These are phyloP conservation scores for Kluyveromyces dobzhanskii DNA, from an alignment of 805 yeast genomes.

Conservation along the genomic window DNA sequence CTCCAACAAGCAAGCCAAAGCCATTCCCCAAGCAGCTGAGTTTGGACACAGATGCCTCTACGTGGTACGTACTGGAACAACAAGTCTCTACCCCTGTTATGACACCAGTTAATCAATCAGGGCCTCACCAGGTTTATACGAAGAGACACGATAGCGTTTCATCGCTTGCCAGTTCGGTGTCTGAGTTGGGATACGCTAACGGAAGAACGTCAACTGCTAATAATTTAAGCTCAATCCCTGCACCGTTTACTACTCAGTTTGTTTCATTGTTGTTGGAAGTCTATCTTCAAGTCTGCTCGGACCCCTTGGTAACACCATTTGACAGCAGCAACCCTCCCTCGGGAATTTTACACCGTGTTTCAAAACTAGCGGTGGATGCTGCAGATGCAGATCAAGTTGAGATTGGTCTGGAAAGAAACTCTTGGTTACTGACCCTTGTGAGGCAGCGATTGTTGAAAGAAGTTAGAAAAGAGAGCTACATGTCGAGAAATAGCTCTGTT, in stretches of 20 bases:
- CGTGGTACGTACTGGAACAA: slow-evolving; percentile 1
- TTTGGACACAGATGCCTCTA: slow-evolving; percentile 2
- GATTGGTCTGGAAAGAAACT: slow-evolving; percentile 32
- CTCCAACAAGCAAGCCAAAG: neutral
- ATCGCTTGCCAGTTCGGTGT: slow-evolving; percentile 24
- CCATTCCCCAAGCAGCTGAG: neutral
- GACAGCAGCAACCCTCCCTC: slow-evolving; percentile 58
- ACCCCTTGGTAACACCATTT: slow-evolving; percentile 62
- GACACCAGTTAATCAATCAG: slow-evolving; percentile 8
- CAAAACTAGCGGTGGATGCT: slow-evolving; percentile 42
- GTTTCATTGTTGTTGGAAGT: slow-evolving; percentile 38
- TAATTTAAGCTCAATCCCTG: neutral
- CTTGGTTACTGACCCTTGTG: slow-evolving; percentile 31
- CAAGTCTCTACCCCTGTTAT: slow-evolving; percentile 9
- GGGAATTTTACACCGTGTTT: slow-evolving; percentile 52
- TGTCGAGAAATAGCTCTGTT: slow-evolving; percentile 23
- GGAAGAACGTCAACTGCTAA: slow-evolving; percentile 2
- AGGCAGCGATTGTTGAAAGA: slow-evolving; percentile 32
- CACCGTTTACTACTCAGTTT: slow-evolving; percentile 29
- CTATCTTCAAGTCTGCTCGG: slow-evolving; percentile 41
- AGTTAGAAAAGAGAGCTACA: slow-evolving; percentile 21
- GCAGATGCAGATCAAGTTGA: slow-evolving; percentile 29
- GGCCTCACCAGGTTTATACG: slow-evolving; percentile 11
- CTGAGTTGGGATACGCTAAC: slow-evolving; percentile 15
- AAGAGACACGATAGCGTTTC: slow-evolving; percentile 20